Percentiles rank a stretch among this genome's conserved stretches.
phyloP scores from a whole-genome alignment of 2,329 filamentous ascomycete genomes.

The Beauveria bassiana region DNA sequence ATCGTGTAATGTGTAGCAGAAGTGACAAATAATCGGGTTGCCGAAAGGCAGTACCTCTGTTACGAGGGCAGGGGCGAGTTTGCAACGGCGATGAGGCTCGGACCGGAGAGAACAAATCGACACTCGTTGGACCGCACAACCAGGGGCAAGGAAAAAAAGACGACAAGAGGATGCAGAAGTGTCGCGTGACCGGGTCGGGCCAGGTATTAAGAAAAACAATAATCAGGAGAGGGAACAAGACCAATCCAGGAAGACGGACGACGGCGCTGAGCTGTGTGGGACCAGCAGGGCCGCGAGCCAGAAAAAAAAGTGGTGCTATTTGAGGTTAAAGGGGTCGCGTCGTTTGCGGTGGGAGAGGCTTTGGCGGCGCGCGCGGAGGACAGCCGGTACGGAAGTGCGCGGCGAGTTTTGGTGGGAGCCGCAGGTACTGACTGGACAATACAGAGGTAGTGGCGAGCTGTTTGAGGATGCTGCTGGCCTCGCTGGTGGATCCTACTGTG shows the following conservation, averaged over 20 bases:
- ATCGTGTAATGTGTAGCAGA: constrained; percentile 2
- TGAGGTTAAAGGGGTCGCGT: constrained; percentile 9
- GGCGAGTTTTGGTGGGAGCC: neutral
- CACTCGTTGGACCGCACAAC: neutral
- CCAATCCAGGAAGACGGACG: neutral
- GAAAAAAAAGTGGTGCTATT: constrained; percentile 7
- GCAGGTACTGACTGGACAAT: neutral
- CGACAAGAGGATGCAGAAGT: neutral
- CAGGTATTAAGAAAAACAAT: constrained; percentile 3
- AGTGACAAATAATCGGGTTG: neutral
- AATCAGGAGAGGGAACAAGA: constrained; percentile 7
- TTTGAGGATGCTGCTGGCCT: neutral
- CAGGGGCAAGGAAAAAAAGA: neutral
- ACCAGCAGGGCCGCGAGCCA: constrained; percentile 2
- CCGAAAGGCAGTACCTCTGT: neutral
- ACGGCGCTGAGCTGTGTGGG: constrained; percentile 3
- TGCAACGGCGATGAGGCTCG: neutral
- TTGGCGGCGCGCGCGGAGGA: neutral
- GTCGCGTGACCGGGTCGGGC: constrained; percentile 9
- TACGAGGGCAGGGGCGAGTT: neutral
- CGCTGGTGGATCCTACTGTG: neutral
- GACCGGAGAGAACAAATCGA: neutral
- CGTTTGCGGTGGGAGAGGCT: neutral
- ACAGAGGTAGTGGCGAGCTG: neutral
- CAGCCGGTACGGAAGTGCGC: neutral